Evolutionary conservation across 192 early-diverging fungal species (phyloP).

Genomic region (Entrophospora sp.): DNA sequence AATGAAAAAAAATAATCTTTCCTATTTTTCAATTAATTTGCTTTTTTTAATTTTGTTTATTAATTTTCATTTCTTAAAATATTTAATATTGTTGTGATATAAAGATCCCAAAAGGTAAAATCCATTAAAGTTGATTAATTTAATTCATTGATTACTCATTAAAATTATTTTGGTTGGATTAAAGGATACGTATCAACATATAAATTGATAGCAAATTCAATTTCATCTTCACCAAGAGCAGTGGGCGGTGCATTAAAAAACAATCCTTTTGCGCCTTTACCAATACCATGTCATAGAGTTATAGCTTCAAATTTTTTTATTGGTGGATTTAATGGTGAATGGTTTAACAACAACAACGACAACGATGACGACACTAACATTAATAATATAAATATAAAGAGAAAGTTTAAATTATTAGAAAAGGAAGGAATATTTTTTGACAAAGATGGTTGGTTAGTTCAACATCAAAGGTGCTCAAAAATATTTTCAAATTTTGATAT

Average conservation of each 20-base stretch:
- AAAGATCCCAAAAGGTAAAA: not conserved
- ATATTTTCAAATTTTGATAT: not conserved
- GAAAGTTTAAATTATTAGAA: not conserved
- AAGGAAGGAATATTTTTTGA: conserved; percentile 7
- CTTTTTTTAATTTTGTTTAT: not conserved
- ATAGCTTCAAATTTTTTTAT: conserved; percentile 48
- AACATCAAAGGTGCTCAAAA: not conserved
- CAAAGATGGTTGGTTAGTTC: not conserved
- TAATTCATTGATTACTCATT: not conserved
- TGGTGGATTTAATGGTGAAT: conserved; percentile 37
- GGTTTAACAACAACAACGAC: not conserved
- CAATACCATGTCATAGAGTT: conserved; percentile 61
- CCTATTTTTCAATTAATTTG: not conserved
- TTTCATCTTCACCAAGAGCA: conserved; percentile 7
- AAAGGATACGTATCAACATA: conserved; percentile 16
- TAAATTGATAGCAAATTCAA: not conserved
- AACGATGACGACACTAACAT: not conserved
- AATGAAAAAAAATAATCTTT: not conserved
- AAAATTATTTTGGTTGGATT: not conserved
- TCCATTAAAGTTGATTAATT: not conserved
- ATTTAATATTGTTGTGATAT: not conserved
- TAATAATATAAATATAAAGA: not conserved
- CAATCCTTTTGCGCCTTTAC: conserved; percentile 58
- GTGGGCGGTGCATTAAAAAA: not conserved
- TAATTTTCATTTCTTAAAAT: not conserved